These are phyloP conservation scores for Nemophila menziesii DNA, from an alignment of 257 asterid species.

Conservation along the genomic window DNA sequence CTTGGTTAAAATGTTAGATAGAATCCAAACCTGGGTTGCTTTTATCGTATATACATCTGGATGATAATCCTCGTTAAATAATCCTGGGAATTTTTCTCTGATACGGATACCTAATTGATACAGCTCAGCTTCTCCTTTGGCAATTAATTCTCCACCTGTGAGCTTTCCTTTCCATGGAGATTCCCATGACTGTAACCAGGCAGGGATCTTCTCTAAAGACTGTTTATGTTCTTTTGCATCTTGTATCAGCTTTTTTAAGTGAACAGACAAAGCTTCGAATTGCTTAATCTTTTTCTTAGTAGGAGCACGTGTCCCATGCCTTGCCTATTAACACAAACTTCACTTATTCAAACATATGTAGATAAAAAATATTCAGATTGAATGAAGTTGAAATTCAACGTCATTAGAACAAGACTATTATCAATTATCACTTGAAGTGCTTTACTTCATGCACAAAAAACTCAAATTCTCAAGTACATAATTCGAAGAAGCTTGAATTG, in stretches of 20 bases:
- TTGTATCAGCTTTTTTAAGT: constrained; percentile 42
- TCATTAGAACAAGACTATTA: too few species aligned
- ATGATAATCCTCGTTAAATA: constrained; percentile 69
- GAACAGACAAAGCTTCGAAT: constrained; percentile 52
- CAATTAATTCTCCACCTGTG: constrained; percentile 76
- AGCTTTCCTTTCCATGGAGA: constrained; percentile 90
- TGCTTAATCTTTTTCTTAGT: constrained; percentile 75
- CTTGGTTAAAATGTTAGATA: not conserved
- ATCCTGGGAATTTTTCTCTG: constrained; percentile 51
- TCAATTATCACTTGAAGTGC: too few species aligned
- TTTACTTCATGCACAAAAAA: too few species aligned
- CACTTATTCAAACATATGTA: not conserved
- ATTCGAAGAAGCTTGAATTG: not conserved
- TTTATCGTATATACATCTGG: constrained; percentile 79
- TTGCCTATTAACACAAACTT: constrained; percentile 43
- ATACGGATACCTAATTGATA: constrained; percentile 75
- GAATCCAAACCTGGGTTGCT: constrained; percentile 70
- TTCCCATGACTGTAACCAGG: constrained; percentile 75
- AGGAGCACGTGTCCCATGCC: constrained; percentile 98
- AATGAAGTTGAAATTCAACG: not conserved
- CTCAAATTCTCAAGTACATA: too few species aligned
- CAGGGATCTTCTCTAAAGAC: constrained; percentile 38
- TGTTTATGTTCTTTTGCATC: constrained; percentile 37
- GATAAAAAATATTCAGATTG: too few species aligned
- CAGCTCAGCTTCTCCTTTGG: constrained; percentile 78